A percentile compares a stretch with the other conserved stretches of the same genome.
These are phyloP conservation scores for Xylaria sp. DNA, from an alignment of 2,329 filamentous ascomycete genomes.

Conservation along the genomic window DNA sequence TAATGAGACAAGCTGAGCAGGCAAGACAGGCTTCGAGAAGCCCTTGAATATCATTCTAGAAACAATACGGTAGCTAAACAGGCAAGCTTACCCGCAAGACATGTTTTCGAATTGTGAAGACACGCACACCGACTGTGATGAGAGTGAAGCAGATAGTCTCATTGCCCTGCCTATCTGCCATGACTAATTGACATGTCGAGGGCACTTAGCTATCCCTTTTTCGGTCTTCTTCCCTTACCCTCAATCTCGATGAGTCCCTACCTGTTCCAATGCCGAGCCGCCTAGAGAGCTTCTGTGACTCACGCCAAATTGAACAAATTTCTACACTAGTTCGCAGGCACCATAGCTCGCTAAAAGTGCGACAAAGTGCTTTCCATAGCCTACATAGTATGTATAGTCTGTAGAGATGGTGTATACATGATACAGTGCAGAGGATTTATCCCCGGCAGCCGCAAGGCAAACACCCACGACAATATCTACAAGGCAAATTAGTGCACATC, in stretches of 20 bases:
- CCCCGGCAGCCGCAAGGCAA: constrained; percentile 17
- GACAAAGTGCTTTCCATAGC: constrained; percentile 18
- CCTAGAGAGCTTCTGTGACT: constrained; percentile 26
- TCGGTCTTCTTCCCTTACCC: neutral
- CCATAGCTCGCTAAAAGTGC: constrained; percentile 29
- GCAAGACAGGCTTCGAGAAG: constrained; percentile 36
- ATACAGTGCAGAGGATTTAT: constrained; percentile 26
- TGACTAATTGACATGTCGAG: constrained; percentile 19
- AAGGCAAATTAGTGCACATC: constrained; percentile 24
- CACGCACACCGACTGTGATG: constrained; percentile 13
- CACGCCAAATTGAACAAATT: constrained; percentile 30
- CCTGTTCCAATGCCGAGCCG: constrained; percentile 13
- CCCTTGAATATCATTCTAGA: constrained; percentile 17
- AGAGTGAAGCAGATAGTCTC: constrained; percentile 10
- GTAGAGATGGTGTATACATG: constrained; percentile 12
- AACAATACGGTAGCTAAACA: constrained; percentile 13
- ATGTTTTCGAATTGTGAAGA: constrained; percentile 20
- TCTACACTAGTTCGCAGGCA: constrained; percentile 21
- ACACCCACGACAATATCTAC: constrained; percentile 10
- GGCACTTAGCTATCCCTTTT: constrained; percentile 5
- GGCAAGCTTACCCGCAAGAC: constrained; percentile 15
- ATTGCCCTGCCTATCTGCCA: constrained; percentile 29
- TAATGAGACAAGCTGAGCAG: constrained; percentile 19
- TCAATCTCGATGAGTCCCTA: constrained; percentile 10
- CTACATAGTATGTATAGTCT: neutral